Percentiles rank a stretch among this genome's conserved stretches.
Conservation (phyloP, 2,329 filamentous ascomycete genomes). For the Ophidiomyces ophidiicola region DNA sequence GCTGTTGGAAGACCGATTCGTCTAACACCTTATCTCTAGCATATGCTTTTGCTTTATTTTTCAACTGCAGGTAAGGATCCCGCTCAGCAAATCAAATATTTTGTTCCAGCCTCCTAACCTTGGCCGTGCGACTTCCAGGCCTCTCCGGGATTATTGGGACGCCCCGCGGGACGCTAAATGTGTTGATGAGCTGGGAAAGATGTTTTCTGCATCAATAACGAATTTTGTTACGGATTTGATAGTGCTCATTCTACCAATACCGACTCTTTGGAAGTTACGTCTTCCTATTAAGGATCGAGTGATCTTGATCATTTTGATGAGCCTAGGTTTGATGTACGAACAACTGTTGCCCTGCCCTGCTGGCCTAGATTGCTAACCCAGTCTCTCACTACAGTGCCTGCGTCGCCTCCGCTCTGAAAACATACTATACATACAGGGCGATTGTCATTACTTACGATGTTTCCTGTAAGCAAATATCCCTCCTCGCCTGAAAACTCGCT, state of each 20-base stretch:
- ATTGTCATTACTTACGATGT: conserved; percentile 16
- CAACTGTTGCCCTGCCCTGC: not conserved
- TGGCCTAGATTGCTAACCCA: not conserved
- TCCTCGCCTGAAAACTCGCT: not conserved
- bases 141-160: conserved; percentile 14
- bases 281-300: conserved; percentile 14
- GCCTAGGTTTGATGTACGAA: conserved; percentile 15
- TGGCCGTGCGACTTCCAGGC: conserved; percentile 4
- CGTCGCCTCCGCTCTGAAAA: conserved; percentile 13
- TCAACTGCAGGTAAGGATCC: conserved; percentile 14
- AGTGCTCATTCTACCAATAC: conserved; percentile 15
- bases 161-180: conserved; percentile 8
- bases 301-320: conserved; percentile 14
- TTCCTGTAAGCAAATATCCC: conserved; percentile 12
- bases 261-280: conserved; percentile 15
- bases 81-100: not conserved
- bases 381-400: conserved; percentile 11
- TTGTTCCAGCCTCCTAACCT: not conserved
- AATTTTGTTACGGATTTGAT: conserved; percentile 16
- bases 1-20: not conserved
- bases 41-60: conserved; percentile 12
- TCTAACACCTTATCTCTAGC: conserved; percentile 10
- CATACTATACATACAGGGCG: conserved; percentile 13
- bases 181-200: conserved; percentile 11
- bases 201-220: conserved; percentile 12